Percentiles rank a stretch among this genome's conserved stretches.
These are phyloP conservation scores for Saccharomycopsis fibuligera DNA, from an alignment of 805 yeast species.

Conservation along the genomic window DNA sequence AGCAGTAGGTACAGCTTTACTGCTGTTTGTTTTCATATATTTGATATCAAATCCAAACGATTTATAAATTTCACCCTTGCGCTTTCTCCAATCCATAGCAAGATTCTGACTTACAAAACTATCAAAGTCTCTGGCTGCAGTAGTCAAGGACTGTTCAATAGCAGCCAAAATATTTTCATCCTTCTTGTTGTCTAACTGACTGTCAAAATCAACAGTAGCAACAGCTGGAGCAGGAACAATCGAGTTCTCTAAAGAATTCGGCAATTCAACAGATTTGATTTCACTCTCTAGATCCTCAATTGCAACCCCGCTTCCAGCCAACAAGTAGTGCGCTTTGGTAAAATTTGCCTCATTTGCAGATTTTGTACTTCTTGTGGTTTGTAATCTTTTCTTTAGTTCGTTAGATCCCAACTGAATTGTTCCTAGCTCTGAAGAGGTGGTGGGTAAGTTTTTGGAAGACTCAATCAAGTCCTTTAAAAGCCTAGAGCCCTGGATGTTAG, in stretches of 20 bases:
- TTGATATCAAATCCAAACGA: conserved; percentile 44
- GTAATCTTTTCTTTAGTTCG: conserved; percentile 69
- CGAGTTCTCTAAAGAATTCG: conserved; percentile 6
- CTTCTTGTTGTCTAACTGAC: conserved; percentile 59
- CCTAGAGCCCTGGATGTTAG: conserved; percentile 22
- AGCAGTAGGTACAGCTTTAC: conserved; percentile 2
- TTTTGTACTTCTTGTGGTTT: conserved; percentile 43
- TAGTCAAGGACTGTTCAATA: conserved; percentile 68
- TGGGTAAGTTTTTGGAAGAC: conserved; percentile 70
- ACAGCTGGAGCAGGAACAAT: conserved; percentile 22
- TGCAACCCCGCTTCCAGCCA: conserved; percentile 84
- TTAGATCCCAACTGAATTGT: conserved; percentile 72
- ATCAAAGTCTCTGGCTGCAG: conserved; percentile 82
- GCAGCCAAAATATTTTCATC: conserved; percentile 79
- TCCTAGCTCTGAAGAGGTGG: conserved; percentile 59
- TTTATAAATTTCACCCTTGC: conserved; percentile 67
- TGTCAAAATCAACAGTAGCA: conserved; percentile 43
- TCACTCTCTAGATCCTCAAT: conserved; percentile 72
- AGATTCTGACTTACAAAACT: conserved; percentile 64
- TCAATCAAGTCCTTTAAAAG: conserved; percentile 67
- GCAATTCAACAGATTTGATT: conserved; percentile 33
- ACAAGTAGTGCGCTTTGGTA: conserved; percentile 78
- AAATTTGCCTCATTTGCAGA: conserved; percentile 35
- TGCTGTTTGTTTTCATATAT: not conserved
- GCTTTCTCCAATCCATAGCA: conserved; percentile 75